Evolutionary conservation across 805 yeast genomes (phyloP), one percentile per base, ranked within the genome.

Genomic region (Millerozyma miso): DNA sequence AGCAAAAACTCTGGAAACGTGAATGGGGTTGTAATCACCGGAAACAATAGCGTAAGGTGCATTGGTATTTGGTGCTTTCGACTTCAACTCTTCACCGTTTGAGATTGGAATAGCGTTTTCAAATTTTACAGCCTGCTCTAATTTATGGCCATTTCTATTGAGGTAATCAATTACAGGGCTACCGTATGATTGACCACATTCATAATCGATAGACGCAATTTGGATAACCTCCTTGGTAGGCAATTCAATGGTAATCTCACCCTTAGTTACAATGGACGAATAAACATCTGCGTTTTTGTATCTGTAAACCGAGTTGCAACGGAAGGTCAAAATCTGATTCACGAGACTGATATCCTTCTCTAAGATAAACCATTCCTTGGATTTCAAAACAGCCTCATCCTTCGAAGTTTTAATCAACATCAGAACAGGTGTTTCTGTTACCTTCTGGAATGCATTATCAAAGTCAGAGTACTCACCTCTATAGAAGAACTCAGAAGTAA

Each of bases 21-120:
- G 99, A 57, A 93, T 93, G 49, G 99, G 99, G 69, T 93, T 93
- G 81, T 79, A 91, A 69, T 93, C 99, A 62, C 98, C 98, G 49
- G 98, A 91, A 35, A 93, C 97, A 62, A 81, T 86, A 50, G 97
- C 99, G 62, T 93, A 93, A 19, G 96, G 88, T 72, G 88, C 98
- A 67, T 93, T 93, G 43, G 97, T 85, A 49, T 89, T 86, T 61
- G 99, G 99, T 36, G 98, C 86, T 64, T 87, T 87, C 4, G 84
- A 74, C 35, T 77, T 66, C 54, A 80, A 74, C 52, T 76, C 80
- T 54, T 79, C 79, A 46, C 78, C 74, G 43, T 84, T 75, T 37
- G 85, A 78, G 53, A 93, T 77, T 56, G 96, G 96, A 58, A 91
- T 90, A 42, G 87, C 79, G 63, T 88, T 85, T 68, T 91, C 99